These are phyloP conservation scores for Straminergon stramineum DNA, from an alignment of 225 moss, liverwort and hornwort species.

Conservation along the genomic window DNA sequence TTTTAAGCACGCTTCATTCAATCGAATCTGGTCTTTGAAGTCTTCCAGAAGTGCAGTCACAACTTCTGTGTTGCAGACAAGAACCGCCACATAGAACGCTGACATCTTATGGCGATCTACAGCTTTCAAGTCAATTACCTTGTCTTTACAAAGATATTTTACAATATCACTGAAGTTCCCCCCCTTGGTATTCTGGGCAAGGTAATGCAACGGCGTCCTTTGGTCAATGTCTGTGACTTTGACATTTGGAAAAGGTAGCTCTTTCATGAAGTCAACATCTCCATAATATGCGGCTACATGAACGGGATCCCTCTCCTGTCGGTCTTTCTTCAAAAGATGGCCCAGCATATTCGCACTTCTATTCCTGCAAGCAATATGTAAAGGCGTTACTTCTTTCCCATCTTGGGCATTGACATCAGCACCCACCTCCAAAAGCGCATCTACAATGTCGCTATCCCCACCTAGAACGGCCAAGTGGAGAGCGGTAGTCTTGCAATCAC, in stretches of 20 bases:
- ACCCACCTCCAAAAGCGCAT: neutral
- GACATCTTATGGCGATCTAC: too few species aligned
- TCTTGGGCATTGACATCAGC: neutral
- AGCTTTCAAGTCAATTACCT: neutral
- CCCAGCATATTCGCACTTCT: neutral
- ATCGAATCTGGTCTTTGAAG: too few species aligned
- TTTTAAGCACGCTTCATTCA: too few species aligned
- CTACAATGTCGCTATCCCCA: neutral
- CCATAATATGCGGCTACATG: neutral
- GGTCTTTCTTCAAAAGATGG: neutral
- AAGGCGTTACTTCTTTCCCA: neutral
- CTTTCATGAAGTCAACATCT: neutral
- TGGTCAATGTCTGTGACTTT: neutral
- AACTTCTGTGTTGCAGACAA: too few species aligned
- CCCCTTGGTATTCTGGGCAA: accelerated
- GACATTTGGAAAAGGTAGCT: neutral
- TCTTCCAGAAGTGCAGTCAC: too few species aligned
- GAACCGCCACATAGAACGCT: too few species aligned
- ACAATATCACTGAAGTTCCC: too few species aligned
- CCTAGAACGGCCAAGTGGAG: neutral
- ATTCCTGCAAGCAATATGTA: neutral
- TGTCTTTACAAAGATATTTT: neutral
- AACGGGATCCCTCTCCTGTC: accelerated
- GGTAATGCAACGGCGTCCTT: neutral
- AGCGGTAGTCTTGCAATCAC: neutral